phyloP scores from a whole-genome alignment of 768 basidiomycete species.

The Stropharia rugosoannulata region DNA sequence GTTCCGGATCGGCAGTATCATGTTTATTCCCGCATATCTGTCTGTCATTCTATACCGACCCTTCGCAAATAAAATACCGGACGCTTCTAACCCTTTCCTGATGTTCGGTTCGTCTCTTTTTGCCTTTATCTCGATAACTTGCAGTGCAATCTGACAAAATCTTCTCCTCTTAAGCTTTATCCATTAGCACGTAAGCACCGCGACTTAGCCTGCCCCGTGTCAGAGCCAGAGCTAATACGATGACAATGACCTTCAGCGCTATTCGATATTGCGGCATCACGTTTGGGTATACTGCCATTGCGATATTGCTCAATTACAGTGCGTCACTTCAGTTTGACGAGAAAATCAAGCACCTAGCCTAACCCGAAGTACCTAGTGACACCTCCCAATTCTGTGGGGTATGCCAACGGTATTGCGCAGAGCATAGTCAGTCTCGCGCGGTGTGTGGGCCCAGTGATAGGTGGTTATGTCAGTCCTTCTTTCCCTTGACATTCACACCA shows the following conservation, averaged over 20 bases:
- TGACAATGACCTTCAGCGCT: slow-evolving; percentile 50
- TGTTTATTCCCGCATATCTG: slow-evolving; percentile 91
- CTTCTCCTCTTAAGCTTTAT: slow-evolving; percentile 47
- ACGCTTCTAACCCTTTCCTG: slow-evolving; percentile 73
- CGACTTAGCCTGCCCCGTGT: neutral
- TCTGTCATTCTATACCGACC: slow-evolving; percentile 72
- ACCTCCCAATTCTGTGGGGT: slow-evolving; percentile 83
- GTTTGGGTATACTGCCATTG: slow-evolving; percentile 88
- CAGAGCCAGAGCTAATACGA: neutral
- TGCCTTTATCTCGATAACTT: slow-evolving; percentile 5
- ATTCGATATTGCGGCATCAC: slow-evolving; percentile 86
- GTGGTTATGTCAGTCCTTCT: slow-evolving; percentile 65
- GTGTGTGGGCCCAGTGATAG: slow-evolving; percentile 84
- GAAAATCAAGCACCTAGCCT: neutral
- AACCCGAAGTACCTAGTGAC: slow-evolving; percentile 59
- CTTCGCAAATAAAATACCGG: slow-evolving; percentile 61
- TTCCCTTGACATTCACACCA: neutral
- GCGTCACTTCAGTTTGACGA: slow-evolving; percentile 10
- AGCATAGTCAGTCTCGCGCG: slow-evolving; percentile 92
- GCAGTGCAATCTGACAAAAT: slow-evolving; percentile 2
- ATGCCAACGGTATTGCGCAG: slow-evolving; percentile 95
- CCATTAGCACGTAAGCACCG: slow-evolving; percentile 73
- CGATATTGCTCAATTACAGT: slow-evolving; percentile 88
- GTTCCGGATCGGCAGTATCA: slow-evolving; percentile 83
- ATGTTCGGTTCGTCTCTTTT: slow-evolving; percentile 64